Evolutionary conservation across 225 moss, liverwort and hornwort genomes (phyloP), one percentile per base, ranked within the genome.

Genomic region (Marchantia paleacea): DNA sequence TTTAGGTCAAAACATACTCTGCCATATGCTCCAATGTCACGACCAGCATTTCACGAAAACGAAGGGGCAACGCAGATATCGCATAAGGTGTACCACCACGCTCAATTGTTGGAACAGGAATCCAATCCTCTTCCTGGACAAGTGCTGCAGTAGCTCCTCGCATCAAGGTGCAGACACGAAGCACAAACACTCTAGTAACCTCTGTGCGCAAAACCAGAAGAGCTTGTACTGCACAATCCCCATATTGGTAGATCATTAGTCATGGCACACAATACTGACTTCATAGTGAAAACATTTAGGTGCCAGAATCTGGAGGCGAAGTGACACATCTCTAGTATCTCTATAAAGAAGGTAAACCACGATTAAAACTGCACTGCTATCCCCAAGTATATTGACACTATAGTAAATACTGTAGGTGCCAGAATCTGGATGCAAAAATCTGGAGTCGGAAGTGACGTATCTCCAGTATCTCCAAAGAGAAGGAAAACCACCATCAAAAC

Each of bases 61-160:
- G 88, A 80, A 95, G 83, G 76, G 97, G 97, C 78, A 92, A 81
- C 78, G 89, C 88, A 72, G 97, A 99, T 84, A 99, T 91, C 75
- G 97, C 86, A 84, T 88, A 95, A 20, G 93, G 91, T 76, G 97
- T 91, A 75, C 89, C 91, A 81, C 83, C 86, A 80, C 95, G 87
- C 83, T 99, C 93, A 68, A 90, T 92, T n/a, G 90, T 92, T 75
- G 95, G 90, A 61, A 95, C 97, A 84, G 97, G 97, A 82, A 95
- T 85, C 97, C 97, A 99, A 76, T 93, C 90, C 84, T 99, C 97
- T 75, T 95, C 91, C 73, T 95, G 88, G 55, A 95, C 93, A 83
- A 99, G 86, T 57, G 92, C 90, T 73, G 82, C 83, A 52, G 92
- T 99, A 47, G 92, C 89, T 68, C 92, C 87, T 79, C 93, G 88